Conservation (phyloP, 2,329 filamentous ascomycete species). For the Verticillium klebahnii region DNA sequence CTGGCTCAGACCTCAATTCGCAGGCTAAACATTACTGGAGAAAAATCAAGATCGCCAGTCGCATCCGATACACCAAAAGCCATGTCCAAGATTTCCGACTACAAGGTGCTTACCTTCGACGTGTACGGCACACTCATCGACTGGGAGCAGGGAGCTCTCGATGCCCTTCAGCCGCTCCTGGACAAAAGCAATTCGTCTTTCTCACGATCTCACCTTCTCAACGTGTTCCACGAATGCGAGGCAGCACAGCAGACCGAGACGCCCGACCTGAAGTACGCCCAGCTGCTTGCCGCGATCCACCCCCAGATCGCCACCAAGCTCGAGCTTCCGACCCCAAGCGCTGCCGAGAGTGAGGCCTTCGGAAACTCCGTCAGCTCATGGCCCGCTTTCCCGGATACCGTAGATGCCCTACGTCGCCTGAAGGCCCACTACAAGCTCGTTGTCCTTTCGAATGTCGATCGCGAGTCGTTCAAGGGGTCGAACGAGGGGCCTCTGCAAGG, state of each 20-base stretch:
- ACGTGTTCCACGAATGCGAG: constrained; percentile 37
- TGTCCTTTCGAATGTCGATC: constrained; percentile 54
- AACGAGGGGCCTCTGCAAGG: constrained; percentile 41
- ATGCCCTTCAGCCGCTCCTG: constrained; percentile 47
- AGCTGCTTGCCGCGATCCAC: constrained; percentile 49
- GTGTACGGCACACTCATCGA: constrained; percentile 79
- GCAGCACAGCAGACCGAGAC: constrained; percentile 47
- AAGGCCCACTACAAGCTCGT: constrained; percentile 50
- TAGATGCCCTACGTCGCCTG: constrained; percentile 47
- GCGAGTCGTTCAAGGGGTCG: constrained; percentile 40
- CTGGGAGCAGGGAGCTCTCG: constrained; percentile 64
- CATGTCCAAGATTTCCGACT: constrained; percentile 18
- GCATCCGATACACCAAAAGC: not conserved
- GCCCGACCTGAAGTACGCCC: constrained; percentile 55
- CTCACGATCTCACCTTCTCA: constrained; percentile 27
- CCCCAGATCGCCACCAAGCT: constrained; percentile 40
- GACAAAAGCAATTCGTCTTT: constrained; percentile 19
- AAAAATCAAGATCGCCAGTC: not conserved
- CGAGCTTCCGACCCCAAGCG: constrained; percentile 26
- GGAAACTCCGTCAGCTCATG: constrained; percentile 49
- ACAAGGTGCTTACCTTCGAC: constrained; percentile 61
- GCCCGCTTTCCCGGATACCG: constrained; percentile 56
- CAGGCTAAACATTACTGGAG: too few relatives aligned
- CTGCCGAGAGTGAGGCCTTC: constrained; percentile 41
- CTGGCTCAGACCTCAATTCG: not conserved